Conservation (phyloP, 1,139 yeast species). For the Suhomyces wounanorum region DNA sequence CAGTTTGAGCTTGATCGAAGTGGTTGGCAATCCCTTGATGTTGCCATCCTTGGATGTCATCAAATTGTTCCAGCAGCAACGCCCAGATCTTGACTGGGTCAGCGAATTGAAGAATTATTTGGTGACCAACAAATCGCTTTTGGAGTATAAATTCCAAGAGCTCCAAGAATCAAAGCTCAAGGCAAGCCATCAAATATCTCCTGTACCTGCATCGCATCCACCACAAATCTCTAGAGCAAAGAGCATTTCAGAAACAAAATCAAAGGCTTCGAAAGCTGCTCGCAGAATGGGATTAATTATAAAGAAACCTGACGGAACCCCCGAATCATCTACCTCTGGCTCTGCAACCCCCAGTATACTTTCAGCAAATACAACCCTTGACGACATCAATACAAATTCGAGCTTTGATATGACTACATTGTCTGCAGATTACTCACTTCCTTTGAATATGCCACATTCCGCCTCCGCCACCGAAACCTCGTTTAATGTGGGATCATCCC, state of each 20-base stretch:
- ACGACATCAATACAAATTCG: slow-evolving; percentile 2
- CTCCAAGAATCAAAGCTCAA: slow-evolving; percentile 13
- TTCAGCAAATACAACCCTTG: slow-evolving; percentile 5
- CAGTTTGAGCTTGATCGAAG: slow-evolving; percentile 62
- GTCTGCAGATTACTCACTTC: slow-evolving; percentile 11
- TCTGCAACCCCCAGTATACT: slow-evolving; percentile 8
- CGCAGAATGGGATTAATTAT: slow-evolving; percentile 69
- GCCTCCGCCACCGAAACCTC: slow-evolving; percentile 31
- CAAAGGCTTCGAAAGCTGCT: slow-evolving; percentile 60
- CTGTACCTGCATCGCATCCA: slow-evolving; percentile 1
- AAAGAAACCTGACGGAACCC: slow-evolving; percentile 39
- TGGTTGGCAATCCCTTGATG: slow-evolving; percentile 66
- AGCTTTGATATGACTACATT: slow-evolving; percentile 7
- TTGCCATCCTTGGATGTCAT: slow-evolving; percentile 49
- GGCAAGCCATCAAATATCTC: slow-evolving; percentile 8
- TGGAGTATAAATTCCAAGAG: slow-evolving; percentile 23
- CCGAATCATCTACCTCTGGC: slow-evolving; percentile 8
- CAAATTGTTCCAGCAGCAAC: slow-evolving; percentile 37
- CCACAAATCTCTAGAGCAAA: slow-evolving; percentile 46
- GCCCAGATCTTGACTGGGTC: slow-evolving; percentile 56
- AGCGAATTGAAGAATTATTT: slow-evolving; percentile 50
- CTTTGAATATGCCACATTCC: slow-evolving; percentile 19
- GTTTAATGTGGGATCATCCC: slow-evolving; percentile 25
- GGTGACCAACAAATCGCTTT: slow-evolving; percentile 28
- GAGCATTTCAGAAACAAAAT: slow-evolving; percentile 57